Evolutionary conservation across 1,284 basidiomycete genomes (phyloP).

Genomic region (Ceratobasidium papillatum): DNA sequence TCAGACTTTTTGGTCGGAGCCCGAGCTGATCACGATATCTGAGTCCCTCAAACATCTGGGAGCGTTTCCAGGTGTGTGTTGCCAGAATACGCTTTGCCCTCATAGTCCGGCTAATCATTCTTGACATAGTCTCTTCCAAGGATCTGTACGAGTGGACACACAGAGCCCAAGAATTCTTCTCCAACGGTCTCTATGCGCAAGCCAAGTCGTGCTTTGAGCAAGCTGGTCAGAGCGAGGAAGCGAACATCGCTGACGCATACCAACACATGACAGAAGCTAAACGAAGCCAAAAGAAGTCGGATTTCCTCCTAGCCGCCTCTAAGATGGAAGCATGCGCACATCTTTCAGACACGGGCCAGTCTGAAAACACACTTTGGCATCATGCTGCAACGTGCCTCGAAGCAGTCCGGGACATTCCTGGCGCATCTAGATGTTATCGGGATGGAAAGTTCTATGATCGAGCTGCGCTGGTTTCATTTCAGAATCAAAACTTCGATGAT

Average conservation of each 20-base stretch:
- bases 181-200: constrained; percentile 23
- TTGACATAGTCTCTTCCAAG: constrained; percentile 1
- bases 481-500: constrained; percentile 22
- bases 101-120: background rate
- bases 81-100: background rate
- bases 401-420: background rate
- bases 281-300: background rate
- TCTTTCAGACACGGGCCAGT: background rate
- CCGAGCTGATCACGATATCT: background rate
- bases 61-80: constrained; percentile 11
- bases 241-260: constrained; percentile 25
- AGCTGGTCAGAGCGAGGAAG: constrained; percentile 22
- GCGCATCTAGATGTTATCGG: constrained; percentile 17
- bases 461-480: constrained; percentile 13
- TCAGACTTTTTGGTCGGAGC: constrained; percentile 15
- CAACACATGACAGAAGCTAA: constrained; percentile 29
- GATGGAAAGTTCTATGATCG: constrained; percentile 27
- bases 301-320: background rate
- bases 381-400: constrained; percentile 25
- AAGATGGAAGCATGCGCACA: constrained; percentile 21
- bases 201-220: constrained; percentile 32
- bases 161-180: constrained; percentile 30
- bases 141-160: constrained; percentile 19
- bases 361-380: constrained; percentile 10
- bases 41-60: background rate